These are phyloP conservation scores for Cladophialophora psammophila DNA, from an alignment of 2,329 filamentous ascomycete genomes.

Conservation along the genomic window DNA sequence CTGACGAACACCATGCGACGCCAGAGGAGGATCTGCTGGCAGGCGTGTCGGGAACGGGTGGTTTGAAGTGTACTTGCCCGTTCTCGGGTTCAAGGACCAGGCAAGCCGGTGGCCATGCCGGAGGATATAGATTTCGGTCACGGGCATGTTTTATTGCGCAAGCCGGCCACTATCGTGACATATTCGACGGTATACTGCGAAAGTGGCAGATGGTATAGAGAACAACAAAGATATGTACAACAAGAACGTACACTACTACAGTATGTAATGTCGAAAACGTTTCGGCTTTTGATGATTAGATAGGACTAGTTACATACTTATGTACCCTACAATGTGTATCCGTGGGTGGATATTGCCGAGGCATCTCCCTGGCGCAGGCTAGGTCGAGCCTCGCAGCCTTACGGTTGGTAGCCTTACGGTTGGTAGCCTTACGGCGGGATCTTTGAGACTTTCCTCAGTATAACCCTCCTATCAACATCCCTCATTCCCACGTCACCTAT, in stretches of 20 bases:
- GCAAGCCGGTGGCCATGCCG: conserved; percentile 73
- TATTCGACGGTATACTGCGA: neutral
- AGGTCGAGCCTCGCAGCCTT: too few species aligned
- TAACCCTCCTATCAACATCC: too few species aligned
- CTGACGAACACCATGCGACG: conserved; percentile 85
- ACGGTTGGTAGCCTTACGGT: too few species aligned
- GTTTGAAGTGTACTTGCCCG: conserved; percentile 76
- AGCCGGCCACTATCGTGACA: neutral
- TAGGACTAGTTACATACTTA: neutral
- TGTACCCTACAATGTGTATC: neutral
- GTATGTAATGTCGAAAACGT: neutral
- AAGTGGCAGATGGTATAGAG: neutral
- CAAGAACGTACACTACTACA: neutral
- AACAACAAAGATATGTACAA: neutral
- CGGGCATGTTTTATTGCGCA: conserved; percentile 35
- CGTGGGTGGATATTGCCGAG: neutral
- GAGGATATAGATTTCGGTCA: conserved; percentile 40
- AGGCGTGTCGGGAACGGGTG: conserved; percentile 86
- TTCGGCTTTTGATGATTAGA: conserved; percentile 1
- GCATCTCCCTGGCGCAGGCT: neutral
- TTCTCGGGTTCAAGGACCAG: conserved; percentile 83
- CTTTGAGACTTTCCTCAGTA: too few species aligned
- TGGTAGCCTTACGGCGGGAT: too few species aligned
- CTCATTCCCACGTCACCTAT: too few species aligned
- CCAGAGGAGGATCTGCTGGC: conserved; percentile 84